Conservation (phyloP, 169 alveolate genomes). For the Theileria annulata region DNA sequence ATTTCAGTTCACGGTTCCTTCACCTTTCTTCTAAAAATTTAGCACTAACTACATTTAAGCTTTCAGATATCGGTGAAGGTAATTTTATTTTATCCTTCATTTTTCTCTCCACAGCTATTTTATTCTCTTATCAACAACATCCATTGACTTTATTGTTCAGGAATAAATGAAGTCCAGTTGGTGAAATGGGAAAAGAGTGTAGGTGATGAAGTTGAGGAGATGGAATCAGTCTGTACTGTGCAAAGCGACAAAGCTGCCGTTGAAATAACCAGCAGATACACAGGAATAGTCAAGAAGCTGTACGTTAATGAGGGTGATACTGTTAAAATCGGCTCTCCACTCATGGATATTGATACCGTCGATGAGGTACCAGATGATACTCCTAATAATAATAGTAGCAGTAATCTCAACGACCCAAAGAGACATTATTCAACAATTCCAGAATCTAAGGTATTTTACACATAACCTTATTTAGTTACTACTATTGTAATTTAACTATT, state of each 20-base stretch:
- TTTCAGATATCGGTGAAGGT: conserved; percentile 86
- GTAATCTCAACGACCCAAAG: neutral
- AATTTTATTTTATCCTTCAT: neutral
- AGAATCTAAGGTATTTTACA: neutral
- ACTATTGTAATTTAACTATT: neutral
- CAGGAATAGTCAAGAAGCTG: conserved; percentile 87
- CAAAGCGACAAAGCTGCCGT: conserved; percentile 94
- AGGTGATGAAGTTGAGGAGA: conserved; percentile 91
- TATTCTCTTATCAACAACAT: neutral
- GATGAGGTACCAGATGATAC: conserved; percentile 32
- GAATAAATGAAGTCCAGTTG: conserved; percentile 91
- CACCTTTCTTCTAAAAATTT: conserved; percentile 37
- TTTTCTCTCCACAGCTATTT: neutral
- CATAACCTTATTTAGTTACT: neutral
- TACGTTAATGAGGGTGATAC: conserved; percentile 83
- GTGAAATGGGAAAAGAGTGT: conserved; percentile 87
- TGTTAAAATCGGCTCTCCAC: conserved; percentile 77
- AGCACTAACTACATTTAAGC: conserved; percentile 79
- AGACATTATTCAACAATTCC: neutral
- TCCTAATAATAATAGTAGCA: conserved; percentile 7
- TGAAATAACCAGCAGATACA: conserved; percentile 88
- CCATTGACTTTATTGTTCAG: conserved; percentile 34
- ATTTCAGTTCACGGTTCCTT: conserved; percentile 18
- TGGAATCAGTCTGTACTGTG: conserved; percentile 90
- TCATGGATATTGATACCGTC: conserved; percentile 80